phyloP scores from a whole-genome alignment of 164 flowering plant genomes.

The Hamamelis virginiana region DNA sequence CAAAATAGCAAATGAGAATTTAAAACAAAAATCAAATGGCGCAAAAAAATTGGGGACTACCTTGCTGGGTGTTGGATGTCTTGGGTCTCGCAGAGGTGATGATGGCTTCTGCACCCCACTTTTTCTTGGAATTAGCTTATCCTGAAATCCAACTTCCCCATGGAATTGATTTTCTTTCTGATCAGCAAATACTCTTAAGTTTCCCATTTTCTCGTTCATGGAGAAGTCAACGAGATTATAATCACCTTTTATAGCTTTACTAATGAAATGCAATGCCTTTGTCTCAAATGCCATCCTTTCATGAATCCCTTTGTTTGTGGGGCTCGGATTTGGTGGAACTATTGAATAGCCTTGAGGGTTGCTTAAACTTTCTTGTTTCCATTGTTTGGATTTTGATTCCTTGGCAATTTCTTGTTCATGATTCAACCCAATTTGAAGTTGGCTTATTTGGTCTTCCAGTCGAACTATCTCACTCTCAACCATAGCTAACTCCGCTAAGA shows the following conservation, averaged over 20 bases:
- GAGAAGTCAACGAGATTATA: slow-evolving; percentile 45
- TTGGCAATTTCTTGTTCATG: slow-evolving; percentile 39
- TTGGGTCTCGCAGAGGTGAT: slow-evolving; percentile 48
- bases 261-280: slow-evolving; percentile 81
- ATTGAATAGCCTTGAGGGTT: slow-evolving; percentile 10
- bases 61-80: slow-evolving; percentile 54
- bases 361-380: slow-evolving; percentile 18
- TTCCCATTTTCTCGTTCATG: slow-evolving; percentile 28
- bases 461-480: slow-evolving; percentile 78
- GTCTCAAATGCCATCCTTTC: slow-evolving; percentile 55
- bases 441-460: slow-evolving; percentile 60
- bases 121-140: slow-evolving; percentile 26
- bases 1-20: no score
- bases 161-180: slow-evolving; percentile 43
- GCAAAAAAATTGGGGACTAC: slow-evolving; percentile 22
- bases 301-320: slow-evolving; percentile 14
- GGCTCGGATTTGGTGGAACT: slow-evolving; percentile 14
- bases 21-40: not conserved
- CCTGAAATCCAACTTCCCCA: slow-evolving; percentile 21
- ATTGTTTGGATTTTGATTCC: slow-evolving; percentile 33
- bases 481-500: slow-evolving; percentile 66
- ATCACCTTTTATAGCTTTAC: slow-evolving; percentile 83
- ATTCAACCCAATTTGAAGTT: slow-evolving; percentile 39
- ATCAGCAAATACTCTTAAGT: slow-evolving; percentile 17
- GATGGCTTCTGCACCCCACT: slow-evolving; percentile 38